Percentiles rank a stretch among this genome's conserved stretches.
Evolutionary conservation across 768 basidiomycete genomes (phyloP).

Genomic region (Candolleomyces aberdarensis): DNA sequence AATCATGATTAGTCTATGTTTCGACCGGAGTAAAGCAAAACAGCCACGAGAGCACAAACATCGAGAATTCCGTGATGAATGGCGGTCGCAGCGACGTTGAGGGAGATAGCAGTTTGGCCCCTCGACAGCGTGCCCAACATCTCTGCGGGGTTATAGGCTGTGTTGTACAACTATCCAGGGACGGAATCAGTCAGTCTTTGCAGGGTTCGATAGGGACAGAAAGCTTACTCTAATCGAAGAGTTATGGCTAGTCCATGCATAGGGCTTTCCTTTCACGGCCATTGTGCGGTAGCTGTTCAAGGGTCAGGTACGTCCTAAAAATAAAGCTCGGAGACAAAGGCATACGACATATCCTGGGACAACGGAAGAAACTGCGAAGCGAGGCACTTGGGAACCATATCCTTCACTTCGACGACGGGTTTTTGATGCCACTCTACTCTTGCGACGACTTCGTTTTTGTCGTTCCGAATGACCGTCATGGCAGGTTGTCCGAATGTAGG

Average conservation of each 20-base stretch:
- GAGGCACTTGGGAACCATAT: conserved; percentile 1
- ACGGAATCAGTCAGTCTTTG: background rate
- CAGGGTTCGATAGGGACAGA: background rate
- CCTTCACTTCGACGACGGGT: conserved; percentile 1
- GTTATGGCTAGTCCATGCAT: conserved; percentile 3
- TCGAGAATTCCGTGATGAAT: conserved; percentile 8
- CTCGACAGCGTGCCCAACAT: conserved; percentile 1
- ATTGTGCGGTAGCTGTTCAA: conserved; percentile 4
- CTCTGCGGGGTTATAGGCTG: conserved; percentile 8
- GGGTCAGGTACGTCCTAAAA: background rate
- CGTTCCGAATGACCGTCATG: conserved; percentile 3
- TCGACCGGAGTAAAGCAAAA: conserved; percentile 8
- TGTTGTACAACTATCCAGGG: conserved; percentile 7
- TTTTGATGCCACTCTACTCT: conserved; percentile 7
- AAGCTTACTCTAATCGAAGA: conserved; percentile 1
- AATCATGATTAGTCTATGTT: conserved; percentile 1
- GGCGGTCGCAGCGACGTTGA: conserved; percentile 5
- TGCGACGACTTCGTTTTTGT: background rate
- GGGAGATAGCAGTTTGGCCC: background rate
- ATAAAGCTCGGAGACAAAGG: background rate
- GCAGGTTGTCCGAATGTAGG: background rate
- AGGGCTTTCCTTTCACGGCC: conserved; percentile 7
- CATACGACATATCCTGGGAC: conserved; percentile 6
- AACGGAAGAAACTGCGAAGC: conserved; percentile 5
- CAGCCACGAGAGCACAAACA: conserved; percentile 1